Percentiles rank a stretch among this genome's conserved stretches.
These are phyloP conservation scores for Hymenoscyphus fructigenus DNA, from an alignment of 2,329 filamentous ascomycete genomes.

Conservation along the genomic window DNA sequence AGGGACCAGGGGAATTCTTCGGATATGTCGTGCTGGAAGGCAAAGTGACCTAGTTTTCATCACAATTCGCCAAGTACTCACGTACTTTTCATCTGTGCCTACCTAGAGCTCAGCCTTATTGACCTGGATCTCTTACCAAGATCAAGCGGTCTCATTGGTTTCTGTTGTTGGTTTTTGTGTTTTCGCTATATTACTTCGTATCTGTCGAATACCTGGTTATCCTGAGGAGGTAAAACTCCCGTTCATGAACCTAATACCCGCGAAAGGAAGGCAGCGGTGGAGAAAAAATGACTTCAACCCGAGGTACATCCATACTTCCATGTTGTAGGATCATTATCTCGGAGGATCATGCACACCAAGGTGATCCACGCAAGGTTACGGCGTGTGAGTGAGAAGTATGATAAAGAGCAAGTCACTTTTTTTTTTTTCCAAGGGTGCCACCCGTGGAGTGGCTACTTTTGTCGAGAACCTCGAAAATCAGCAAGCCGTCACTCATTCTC, in stretches of 20 bases:
- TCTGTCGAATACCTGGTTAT: background rate
- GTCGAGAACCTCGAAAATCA: constrained; percentile 7
- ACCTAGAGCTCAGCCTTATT: background rate
- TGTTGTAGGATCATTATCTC: constrained; percentile 11
- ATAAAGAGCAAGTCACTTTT: constrained; percentile 4
- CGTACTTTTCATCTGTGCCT: background rate
- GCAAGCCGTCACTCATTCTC: background rate
- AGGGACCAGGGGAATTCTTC: constrained; percentile 2
- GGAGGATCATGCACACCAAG: constrained; percentile 18
- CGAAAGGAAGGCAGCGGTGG: background rate
- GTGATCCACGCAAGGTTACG: constrained; percentile 15
- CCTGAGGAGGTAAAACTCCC: background rate
- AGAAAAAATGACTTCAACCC: background rate
- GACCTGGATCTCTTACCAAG: background rate
- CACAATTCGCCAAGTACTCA: background rate
- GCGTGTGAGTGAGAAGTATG: constrained; percentile 1
- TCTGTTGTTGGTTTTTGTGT: background rate
- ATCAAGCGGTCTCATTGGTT: background rate
- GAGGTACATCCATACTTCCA: background rate
- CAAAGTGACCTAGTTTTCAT: background rate
- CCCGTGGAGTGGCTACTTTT: constrained; percentile 5
- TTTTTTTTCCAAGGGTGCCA: background rate
- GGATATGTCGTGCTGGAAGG: background rate
- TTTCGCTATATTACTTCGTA: background rate
- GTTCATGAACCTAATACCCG: background rate